Base-by-base conservation (phyloP, 192 early-diverging fungal genomes). In the Backusella tarrabulga region DNA sequence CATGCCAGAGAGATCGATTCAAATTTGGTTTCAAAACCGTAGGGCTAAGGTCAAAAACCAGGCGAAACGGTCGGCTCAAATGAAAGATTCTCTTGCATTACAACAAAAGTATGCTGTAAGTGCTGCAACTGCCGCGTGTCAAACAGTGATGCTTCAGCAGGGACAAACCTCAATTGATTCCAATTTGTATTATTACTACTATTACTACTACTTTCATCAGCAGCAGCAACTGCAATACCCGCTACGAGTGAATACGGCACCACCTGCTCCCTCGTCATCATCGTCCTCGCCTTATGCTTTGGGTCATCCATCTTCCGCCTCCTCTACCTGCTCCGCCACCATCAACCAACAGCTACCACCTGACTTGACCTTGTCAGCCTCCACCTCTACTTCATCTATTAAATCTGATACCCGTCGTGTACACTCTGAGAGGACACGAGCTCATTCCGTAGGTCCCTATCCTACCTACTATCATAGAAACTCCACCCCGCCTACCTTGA, bases 11-110 rank as follows among this genome's bases (percentile, higher is more conserved):
- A 87, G 93, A 21, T 87, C 91, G 85, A 91, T 95, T 77, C 93
- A 95, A 77, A 92, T 95, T 42, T 95, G 93, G 93, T 95, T 95
- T 78, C 93, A 95, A 78, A 95, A 95, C 84, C 81, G 91, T 56
- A 80, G 93, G 12, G 93, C 93, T 11, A 95, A 95, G 73, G 85
- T 92, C 21, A 94, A 94, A 83, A 87, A 88, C 67, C 87, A 87
- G 71, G 80, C 77, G 9, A 82, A 82, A 67, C 67, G 80, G 23
- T 42, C 40, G 11, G 40, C 29, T 14, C 71, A 72, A 50, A 46
- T 72, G 26, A 44, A 72, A 50, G 71, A 72, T 34, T 75, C 80
- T 7, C 67, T 69, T 19, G 11, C 78, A 54, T 50, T 75, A 21
- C 73, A 78, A 1, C 54, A 81, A 41, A 73, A 79, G 34, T 67